Evolutionary conservation across 441 rosid genomes (phyloP), one percentile per base, ranked within the genome.

Genomic region (Gossypium aridum): DNA sequence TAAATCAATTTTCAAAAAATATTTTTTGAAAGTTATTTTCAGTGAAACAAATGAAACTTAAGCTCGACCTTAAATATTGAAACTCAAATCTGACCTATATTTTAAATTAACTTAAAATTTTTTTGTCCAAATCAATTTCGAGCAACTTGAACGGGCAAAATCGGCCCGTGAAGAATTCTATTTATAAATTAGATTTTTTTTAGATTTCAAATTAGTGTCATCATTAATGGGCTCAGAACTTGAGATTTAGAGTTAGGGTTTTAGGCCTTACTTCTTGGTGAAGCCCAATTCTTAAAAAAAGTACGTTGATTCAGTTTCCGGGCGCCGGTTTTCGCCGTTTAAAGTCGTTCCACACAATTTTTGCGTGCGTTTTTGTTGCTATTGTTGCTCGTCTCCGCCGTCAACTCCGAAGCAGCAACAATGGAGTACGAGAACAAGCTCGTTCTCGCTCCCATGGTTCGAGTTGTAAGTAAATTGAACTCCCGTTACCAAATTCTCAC

Each of bases 401-500:
- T 1, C 7, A 17, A 37, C 10, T 61, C n/a, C 28, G 65, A 14
- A 61, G 43, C 20, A 26, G 2, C 31, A 64, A 77, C 6, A 72
- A 93, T 93, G 98, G 97, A 93, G 71, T 93, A 88, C 87, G 69
- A 69, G 75, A 85, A 88, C 84, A 94, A 90, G 90, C 88, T 86
- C 2, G 87, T 92, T 7, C 94, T 94, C 5, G 98, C 96, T 85
- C 98, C 98, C 70, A 94, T 94, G 96, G 97, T 92, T 83, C 91
- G 98, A 76, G 91, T 90, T 74, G 97, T 93, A 78, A 85, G 97
- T 89, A 13, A 17, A 75, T n/a, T 0, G 34, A 68, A 23, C 74
- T 13, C 53, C 23, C 17, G 16, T 68, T 43, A 0, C 25, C 59
- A 7, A 54, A 54, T 16, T 20, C 39, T 60, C 5, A 17, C 26